Evolutionary conservation across 1,284 basidiomycete species (phyloP).

Genomic region (Ustilago cynodontis): DNA sequence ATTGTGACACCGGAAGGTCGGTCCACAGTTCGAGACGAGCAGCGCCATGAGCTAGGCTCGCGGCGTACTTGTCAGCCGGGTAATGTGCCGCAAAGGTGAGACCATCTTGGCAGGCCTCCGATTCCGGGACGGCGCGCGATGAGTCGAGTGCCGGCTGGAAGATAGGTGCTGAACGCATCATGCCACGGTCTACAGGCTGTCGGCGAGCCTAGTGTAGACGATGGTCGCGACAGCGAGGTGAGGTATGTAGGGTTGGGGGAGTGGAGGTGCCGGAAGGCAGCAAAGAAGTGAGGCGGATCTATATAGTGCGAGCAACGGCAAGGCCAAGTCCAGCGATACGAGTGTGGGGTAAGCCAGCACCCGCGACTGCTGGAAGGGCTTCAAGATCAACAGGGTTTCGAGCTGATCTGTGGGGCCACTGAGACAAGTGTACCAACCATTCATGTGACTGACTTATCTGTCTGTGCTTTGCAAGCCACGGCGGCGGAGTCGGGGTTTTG

Average conservation of each 20-base stretch:
- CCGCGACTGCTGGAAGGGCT: neutral
- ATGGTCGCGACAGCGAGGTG: neutral
- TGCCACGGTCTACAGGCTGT: neutral
- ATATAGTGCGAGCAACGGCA: conserved; percentile 1
- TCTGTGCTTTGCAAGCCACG: conserved; percentile 10
- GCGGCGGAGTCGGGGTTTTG: conserved; percentile 13
- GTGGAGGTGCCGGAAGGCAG: neutral
- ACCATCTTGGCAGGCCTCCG: conserved; percentile 16
- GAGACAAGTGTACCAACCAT: neutral
- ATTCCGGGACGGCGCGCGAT: conserved; percentile 8
- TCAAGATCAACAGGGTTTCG: neutral
- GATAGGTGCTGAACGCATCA: conserved; percentile 29
- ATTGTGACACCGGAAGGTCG: conserved; percentile 20
- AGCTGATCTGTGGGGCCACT: neutral
- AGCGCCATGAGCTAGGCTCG: conserved; percentile 24
- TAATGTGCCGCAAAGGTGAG: conserved; percentile 35
- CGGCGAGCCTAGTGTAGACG: neutral
- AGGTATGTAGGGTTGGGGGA: neutral
- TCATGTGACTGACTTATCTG: conserved; percentile 1
- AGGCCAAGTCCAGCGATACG: neutral
- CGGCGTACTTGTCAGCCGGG: conserved; percentile 28
- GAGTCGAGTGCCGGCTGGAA: conserved; percentile 37
- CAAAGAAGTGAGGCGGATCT: neutral
- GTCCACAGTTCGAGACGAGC: conserved; percentile 46
- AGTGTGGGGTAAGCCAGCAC: conserved; percentile 10